A percentile compares a stretch with the other conserved stretches of the same genome.
Evolutionary conservation across 1,284 basidiomycete species (phyloP).

Genomic region (Tilletia indica): DNA sequence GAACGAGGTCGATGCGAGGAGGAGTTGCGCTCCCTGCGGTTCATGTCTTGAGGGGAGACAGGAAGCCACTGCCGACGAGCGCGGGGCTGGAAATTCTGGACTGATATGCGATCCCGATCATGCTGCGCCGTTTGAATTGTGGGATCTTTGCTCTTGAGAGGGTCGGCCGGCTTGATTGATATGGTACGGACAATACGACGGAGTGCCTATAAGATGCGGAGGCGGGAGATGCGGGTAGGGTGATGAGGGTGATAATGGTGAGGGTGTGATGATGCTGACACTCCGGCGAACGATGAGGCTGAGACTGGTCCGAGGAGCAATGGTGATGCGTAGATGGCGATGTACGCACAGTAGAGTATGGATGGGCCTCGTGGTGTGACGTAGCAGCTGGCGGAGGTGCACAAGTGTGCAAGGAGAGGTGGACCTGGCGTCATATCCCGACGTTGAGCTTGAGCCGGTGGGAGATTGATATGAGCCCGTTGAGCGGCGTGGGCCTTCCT

Average conservation of each 20-base stretch:
- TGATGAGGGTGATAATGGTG: neutral
- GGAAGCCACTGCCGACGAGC: neutral
- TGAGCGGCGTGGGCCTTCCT: too few species aligned
- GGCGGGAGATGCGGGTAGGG: neutral
- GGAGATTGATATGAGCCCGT: constrained; percentile 15
- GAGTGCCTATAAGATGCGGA: constrained; percentile 2
- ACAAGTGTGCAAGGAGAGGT: neutral
- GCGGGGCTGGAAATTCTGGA: neutral
- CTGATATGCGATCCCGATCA: neutral
- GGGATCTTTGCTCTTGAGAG: neutral
- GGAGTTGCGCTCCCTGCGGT: neutral
- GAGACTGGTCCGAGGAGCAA: neutral
- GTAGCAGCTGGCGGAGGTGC: neutral
- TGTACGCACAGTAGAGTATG: too few species aligned
- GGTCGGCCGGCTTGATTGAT: neutral
- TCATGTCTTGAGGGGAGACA: neutral
- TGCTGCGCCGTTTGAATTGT: neutral
- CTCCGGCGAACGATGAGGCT: neutral
- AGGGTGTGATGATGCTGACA: constrained; percentile 3
- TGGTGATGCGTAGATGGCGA: too few species aligned
- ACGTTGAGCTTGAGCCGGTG: neutral
- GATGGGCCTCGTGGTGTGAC: too few species aligned
- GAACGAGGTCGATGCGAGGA: neutral
- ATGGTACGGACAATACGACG: neutral
- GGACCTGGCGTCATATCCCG: constrained; percentile 5